Conservation (phyloP, 805 yeast genomes). For the Zygosaccharomyces siamensis region DNA sequence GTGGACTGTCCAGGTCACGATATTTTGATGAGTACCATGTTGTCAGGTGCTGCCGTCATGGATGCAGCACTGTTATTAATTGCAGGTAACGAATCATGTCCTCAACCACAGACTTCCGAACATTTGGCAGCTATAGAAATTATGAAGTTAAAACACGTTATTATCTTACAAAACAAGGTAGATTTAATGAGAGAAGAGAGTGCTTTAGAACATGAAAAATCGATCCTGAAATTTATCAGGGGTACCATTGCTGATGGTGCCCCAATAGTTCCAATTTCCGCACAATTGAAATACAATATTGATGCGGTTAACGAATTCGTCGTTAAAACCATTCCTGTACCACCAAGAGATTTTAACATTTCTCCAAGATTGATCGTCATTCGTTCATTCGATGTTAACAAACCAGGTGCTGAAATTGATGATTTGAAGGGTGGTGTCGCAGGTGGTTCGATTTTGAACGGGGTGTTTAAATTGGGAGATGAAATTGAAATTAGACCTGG, state of each 20-base stretch:
- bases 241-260: slow-evolving; percentile 99
- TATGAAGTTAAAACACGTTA: slow-evolving; percentile 95
- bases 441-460: slow-evolving; percentile 95
- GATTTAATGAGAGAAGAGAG: slow-evolving; percentile 97
- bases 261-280: slow-evolving; percentile 97
- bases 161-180: slow-evolving; percentile 94
- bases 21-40: slow-evolving; percentile 99
- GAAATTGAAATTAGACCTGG: slow-evolving; percentile 99
- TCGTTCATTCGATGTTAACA: slow-evolving; percentile 97
- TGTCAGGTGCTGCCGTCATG: slow-evolving; percentile 99
- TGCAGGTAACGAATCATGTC: slow-evolving; percentile 99
- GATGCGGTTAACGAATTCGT: slow-evolving; percentile 98
- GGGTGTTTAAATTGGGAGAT: slow-evolving; percentile 95
- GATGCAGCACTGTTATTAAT: slow-evolving; percentile 95
- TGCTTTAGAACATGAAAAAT: slow-evolving; percentile 92
- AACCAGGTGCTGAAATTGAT: slow-evolving; percentile 96
- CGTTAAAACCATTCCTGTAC: slow-evolving; percentile 90
- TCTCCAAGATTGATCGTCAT: slow-evolving; percentile 94
- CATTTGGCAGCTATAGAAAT: slow-evolving; percentile 99
- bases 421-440: slow-evolving; percentile 99
- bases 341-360: slow-evolving; percentile 89
- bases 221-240: slow-evolving; percentile 85
- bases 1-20: slow-evolving; percentile 99
- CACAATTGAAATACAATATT: slow-evolving; percentile 96
- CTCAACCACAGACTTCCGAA: slow-evolving; percentile 99